Evolutionary conservation across 768 basidiomycete genomes (phyloP).

Genomic region (Exsudoporus frostii): DNA sequence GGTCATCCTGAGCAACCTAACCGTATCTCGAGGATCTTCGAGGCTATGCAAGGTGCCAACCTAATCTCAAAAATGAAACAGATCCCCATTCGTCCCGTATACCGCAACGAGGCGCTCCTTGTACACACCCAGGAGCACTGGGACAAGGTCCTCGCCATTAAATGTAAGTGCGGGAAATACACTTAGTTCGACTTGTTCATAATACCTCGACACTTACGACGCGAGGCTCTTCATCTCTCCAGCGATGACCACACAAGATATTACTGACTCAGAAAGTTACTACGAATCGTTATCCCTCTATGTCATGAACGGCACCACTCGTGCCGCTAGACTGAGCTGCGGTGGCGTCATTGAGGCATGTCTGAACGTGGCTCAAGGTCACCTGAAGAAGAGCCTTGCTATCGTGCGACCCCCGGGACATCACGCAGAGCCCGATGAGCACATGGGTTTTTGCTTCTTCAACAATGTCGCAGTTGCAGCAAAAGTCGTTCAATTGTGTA

Average conservation of each 20-base stretch:
- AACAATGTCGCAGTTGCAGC: constrained; percentile 97
- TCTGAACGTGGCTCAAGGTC: constrained; percentile 77
- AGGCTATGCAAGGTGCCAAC: constrained; percentile 55
- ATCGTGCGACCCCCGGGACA: constrained; percentile 97
- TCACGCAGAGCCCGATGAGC: constrained; percentile 96
- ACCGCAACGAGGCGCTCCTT: constrained; percentile 75
- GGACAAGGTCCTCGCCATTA: constrained; percentile 83
- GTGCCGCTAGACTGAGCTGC: constrained; percentile 83
- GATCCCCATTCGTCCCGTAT: constrained; percentile 71
- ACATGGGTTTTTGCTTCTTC: constrained; percentile 99
- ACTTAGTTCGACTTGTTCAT: neutral
- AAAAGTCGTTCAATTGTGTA: constrained; percentile 69
- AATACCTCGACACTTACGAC: constrained; percentile 12
- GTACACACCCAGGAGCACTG: constrained; percentile 92
- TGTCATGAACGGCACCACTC: constrained; percentile 80
- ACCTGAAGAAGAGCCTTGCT: constrained; percentile 85
- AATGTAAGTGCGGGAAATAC: constrained; percentile 52
- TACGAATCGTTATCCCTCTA: constrained; percentile 94
- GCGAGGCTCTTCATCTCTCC: constrained; percentile 13
- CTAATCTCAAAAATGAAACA: constrained; percentile 71
- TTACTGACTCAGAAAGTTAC: constrained; percentile 70
- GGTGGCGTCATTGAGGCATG: constrained; percentile 93
- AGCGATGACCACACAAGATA: constrained; percentile 77
- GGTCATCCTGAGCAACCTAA: constrained; percentile 75
- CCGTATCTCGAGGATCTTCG: constrained; percentile 76